A percentile compares a stretch with the other conserved stretches of the same genome.
These are phyloP conservation scores for Akanthomyces uredinophilus DNA, from an alignment of 2,329 filamentous ascomycete genomes.

Conservation along the genomic window DNA sequence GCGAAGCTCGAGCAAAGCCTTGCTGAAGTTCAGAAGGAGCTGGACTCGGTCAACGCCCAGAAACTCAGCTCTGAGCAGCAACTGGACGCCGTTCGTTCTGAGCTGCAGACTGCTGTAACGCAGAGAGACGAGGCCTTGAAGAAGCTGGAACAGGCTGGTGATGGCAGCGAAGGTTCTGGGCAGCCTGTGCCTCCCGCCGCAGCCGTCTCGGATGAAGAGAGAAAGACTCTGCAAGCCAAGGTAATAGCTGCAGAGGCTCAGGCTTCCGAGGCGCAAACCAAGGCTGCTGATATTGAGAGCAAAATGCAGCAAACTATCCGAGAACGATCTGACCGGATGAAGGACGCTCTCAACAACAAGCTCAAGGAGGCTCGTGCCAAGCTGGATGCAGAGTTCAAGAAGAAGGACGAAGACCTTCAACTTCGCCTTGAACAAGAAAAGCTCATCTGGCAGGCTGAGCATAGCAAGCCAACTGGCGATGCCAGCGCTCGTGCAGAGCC, in stretches of 20 bases:
- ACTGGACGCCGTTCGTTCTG: slow-evolving; percentile 46
- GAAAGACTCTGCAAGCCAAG: slow-evolving; percentile 56
- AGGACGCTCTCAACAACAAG: slow-evolving; percentile 61
- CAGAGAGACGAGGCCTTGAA: slow-evolving; percentile 59
- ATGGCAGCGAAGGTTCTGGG: slow-evolving; percentile 19
- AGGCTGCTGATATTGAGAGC: slow-evolving; percentile 59
- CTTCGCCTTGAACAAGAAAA: slow-evolving; percentile 58
- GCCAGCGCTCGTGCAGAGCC: slow-evolving; percentile 17
- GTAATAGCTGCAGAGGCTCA: slow-evolving; percentile 56
- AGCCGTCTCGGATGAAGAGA: slow-evolving; percentile 51
- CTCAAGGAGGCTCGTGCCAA: slow-evolving; percentile 59
- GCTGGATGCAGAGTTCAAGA: slow-evolving; percentile 48
- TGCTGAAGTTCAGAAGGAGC: slow-evolving; percentile 48
- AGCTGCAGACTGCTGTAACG: slow-evolving; percentile 57
- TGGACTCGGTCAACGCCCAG: slow-evolving; percentile 61
- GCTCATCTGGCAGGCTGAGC: slow-evolving; percentile 56
- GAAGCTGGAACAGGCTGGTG: slow-evolving; percentile 34
- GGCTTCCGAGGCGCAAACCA: slow-evolving; percentile 59
- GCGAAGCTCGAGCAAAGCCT: slow-evolving; percentile 47
- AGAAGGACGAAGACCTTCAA: slow-evolving; percentile 49
- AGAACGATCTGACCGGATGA: slow-evolving; percentile 64
- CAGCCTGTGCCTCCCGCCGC: slow-evolving; percentile 15
- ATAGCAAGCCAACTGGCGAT: slow-evolving; percentile 26
- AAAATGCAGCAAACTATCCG: slow-evolving; percentile 57
- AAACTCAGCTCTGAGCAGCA: slow-evolving; percentile 65